phyloP scores from a whole-genome alignment of 257 asterid species.

The Coffea eugenioides region DNA sequence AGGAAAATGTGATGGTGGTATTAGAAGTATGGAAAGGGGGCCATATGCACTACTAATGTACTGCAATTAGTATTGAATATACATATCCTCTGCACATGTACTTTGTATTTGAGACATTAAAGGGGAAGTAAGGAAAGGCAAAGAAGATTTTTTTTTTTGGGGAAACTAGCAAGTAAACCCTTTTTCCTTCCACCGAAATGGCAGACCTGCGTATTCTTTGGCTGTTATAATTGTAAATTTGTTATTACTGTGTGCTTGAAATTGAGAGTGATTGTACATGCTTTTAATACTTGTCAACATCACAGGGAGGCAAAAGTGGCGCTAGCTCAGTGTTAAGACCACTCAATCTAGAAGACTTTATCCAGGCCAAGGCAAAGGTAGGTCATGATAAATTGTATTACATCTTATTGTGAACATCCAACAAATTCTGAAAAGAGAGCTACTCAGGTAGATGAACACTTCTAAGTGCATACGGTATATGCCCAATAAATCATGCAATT shows the following conservation, averaged over 20 bases:
- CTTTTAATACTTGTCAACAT: slow-evolving; percentile 6
- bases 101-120: no score
- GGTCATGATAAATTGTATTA: slow-evolving; percentile 8
- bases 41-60: background rate
- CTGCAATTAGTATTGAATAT: background rate
- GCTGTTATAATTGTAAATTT: background rate
- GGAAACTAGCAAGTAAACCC: no score
- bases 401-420: background rate
- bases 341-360: slow-evolving; percentile 72
- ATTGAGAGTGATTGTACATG: background rate
- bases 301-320: slow-evolving; percentile 48
- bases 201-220: background rate
- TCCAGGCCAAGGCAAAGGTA: slow-evolving; percentile 86
- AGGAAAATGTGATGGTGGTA: background rate
- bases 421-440: background rate
- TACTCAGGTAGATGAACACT: background rate
- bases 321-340: slow-evolving; percentile 50
- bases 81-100: background rate
- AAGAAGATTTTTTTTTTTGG: background rate
- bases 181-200: background rate
- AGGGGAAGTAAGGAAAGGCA: background rate
- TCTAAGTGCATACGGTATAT: background rate
- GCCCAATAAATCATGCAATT: background rate
- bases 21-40: background rate
- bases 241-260: background rate